Conservation (phyloP, 1,284 basidiomycete genomes). For the Naganishia sp. region DNA sequence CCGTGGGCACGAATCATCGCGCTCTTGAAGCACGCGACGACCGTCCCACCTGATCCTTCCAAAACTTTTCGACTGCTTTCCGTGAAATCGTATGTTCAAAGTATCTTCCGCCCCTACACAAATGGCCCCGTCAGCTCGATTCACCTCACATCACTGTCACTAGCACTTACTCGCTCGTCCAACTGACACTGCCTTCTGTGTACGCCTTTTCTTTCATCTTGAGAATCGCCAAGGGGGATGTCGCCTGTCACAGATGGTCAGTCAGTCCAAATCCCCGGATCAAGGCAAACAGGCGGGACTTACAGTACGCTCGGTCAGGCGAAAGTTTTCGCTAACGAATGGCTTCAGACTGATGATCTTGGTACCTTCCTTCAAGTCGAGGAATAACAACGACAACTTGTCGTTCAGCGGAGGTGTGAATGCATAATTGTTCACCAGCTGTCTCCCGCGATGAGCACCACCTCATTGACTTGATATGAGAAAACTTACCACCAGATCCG, state of each 20-base stretch:
- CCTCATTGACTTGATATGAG: background rate
- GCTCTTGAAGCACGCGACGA: background rate
- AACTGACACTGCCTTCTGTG: conserved; percentile 35
- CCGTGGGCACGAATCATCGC: too few relatives aligned
- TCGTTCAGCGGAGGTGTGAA: conserved; percentile 59
- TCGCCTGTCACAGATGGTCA: background rate
- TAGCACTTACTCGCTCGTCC: conserved; percentile 36
- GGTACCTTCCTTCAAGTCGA: conserved; percentile 60
- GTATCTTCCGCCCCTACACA: conserved; percentile 29
- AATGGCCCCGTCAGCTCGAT: background rate
- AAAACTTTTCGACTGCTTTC: conserved; percentile 21
- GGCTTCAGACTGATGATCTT: conserved; percentile 60
- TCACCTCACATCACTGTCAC: background rate
- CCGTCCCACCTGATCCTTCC: conserved; percentile 12
- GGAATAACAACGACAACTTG: conserved; percentile 58
- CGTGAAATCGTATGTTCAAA: conserved; percentile 31
- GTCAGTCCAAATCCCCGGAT: background rate
- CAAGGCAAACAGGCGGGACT: conserved; percentile 34
- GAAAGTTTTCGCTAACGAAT: conserved; percentile 58
- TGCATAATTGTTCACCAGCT: conserved; percentile 61
- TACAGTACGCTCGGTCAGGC: conserved; percentile 56
- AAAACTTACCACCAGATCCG: conserved; percentile 58
- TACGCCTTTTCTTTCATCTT: conserved; percentile 35
- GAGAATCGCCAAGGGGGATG: conserved; percentile 35
- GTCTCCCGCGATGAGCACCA: background rate